Evolutionary conservation across 345 rosid species (phyloP), one percentile per base, ranked within the genome.

Genomic region (Melastoma malabathricum): DNA sequence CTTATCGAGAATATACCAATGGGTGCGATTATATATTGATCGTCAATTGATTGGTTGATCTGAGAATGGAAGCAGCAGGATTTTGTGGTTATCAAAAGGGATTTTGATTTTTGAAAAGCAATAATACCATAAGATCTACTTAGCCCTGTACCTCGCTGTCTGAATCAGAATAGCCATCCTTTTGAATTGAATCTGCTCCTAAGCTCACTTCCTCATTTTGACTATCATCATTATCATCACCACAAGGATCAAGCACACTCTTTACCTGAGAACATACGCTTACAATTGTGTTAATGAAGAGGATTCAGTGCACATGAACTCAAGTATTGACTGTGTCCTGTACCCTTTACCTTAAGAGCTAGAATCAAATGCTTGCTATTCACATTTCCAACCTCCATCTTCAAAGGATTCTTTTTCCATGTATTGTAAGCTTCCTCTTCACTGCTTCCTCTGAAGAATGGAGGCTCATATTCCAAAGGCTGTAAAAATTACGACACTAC

Each of bases 181-280:
- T 71, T 59, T 70, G 72, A 18, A 61, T 69, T 68, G 87, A 75
- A 72, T 83, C 78, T 50, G 66, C 77, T 59, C 84, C 83, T 48
- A 80, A 60, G 75, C 77, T 77, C 68, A 70, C 82, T 50, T 54
- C 88, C 60, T 79, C 80, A 29, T 81, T 90, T 59, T 82, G 75
- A 71, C 77, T 74, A 56, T 77, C 87, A 65, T 71, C 75, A 63
- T 78, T 80, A 59, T 84, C 97, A 72, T 87, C 88, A 72, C 80
- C 90, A 62, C 97, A 92, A 43, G 97, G 98, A 70, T 92, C 98
- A 57, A 92, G 98, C 61, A 87, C 95, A 55, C 96, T 92, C 76
- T 92, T 84, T 46, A 88, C 97, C 97, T 92, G 74, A 66, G 16
- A 54, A 6, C n/a, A 43, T 18, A 10, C 17, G 13, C 47, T 55